Evolutionary conservation across 2,329 filamentous ascomycete species (phyloP).

Genomic region (Metarhizium rileyi): DNA sequence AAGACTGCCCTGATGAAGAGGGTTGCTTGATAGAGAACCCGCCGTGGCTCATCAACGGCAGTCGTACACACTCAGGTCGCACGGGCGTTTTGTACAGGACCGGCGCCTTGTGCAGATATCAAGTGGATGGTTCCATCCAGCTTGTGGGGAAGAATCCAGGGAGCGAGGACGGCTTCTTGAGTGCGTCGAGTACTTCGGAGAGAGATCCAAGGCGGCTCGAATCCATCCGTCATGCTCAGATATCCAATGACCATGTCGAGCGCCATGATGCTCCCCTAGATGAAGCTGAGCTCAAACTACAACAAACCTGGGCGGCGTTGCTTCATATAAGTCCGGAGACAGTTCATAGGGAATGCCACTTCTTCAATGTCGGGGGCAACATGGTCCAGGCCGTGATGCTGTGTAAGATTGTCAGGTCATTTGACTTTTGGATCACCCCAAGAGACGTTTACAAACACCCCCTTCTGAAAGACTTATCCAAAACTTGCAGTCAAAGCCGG

Average conservation of each 20-base stretch:
- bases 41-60: not conserved
- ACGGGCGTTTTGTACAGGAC: not conserved
- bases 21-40: not conserved
- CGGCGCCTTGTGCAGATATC: not conserved
- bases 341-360: not conserved
- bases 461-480: not conserved
- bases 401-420: not conserved
- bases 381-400: not conserved
- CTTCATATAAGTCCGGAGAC: not conserved
- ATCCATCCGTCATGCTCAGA: not conserved
- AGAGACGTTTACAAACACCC: not conserved
- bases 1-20: not conserved
- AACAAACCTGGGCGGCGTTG: not conserved
- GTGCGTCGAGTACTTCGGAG: not conserved
- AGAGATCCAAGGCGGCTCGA: not conserved
- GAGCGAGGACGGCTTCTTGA: not conserved
- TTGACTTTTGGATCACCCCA: not conserved
- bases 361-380: not conserved
- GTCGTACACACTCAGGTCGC: not conserved
- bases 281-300: not conserved
- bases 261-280: not conserved
- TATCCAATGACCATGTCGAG: not conserved
- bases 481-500: not conserved
- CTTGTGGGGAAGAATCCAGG: not conserved
- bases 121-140: not conserved